phyloP scores from a whole-genome alignment of 2,329 filamentous ascomycete genomes.

The Fusarium equiseti region DNA sequence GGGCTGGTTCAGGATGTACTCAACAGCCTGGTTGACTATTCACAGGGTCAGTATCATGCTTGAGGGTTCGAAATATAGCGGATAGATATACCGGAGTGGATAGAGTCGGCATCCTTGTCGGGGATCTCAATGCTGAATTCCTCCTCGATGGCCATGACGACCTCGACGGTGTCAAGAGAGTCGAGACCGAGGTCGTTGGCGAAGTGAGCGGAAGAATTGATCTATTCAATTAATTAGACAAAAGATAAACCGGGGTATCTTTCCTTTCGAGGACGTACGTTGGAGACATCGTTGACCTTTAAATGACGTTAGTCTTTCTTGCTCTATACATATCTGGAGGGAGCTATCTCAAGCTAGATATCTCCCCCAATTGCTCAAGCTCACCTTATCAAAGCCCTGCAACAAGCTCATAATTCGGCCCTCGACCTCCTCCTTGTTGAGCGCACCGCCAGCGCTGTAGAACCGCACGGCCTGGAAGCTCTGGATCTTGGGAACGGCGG shows the following conservation, averaged over 20 bases:
- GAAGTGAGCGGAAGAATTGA: conserved; percentile 88
- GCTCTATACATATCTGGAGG: background rate
- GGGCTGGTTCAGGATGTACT: conserved; percentile 93
- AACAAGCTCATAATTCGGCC: conserved; percentile 92
- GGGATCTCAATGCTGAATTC: conserved; percentile 94
- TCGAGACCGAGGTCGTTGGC: conserved; percentile 97
- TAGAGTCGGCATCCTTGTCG: conserved; percentile 94
- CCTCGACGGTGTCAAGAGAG: conserved; percentile 98
- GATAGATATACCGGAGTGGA: conserved; percentile 83
- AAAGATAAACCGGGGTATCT: background rate
- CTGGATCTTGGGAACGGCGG: conserved; percentile 71
- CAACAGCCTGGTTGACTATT: conserved; percentile 90
- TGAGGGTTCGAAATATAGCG: no score
- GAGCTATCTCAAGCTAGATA: conserved; percentile 3
- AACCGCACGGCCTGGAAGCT: conserved; percentile 78
- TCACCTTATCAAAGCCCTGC: conserved; percentile 93
- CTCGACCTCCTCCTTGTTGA: conserved; percentile 87
- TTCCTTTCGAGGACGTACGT: conserved; percentile 61
- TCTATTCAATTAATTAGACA: conserved; percentile 63
- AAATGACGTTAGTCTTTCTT: conserved; percentile 47
- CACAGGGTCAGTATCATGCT: background rate
- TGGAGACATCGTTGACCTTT: conserved; percentile 75
- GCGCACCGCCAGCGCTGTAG: conserved; percentile 85
- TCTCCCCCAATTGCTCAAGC: conserved; percentile 2
- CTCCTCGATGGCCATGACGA: conserved; percentile 99